These are phyloP conservation scores for Alternaria hordeiaustralica DNA, from an alignment of 2,329 filamentous ascomycete genomes.

Conservation along the genomic window DNA sequence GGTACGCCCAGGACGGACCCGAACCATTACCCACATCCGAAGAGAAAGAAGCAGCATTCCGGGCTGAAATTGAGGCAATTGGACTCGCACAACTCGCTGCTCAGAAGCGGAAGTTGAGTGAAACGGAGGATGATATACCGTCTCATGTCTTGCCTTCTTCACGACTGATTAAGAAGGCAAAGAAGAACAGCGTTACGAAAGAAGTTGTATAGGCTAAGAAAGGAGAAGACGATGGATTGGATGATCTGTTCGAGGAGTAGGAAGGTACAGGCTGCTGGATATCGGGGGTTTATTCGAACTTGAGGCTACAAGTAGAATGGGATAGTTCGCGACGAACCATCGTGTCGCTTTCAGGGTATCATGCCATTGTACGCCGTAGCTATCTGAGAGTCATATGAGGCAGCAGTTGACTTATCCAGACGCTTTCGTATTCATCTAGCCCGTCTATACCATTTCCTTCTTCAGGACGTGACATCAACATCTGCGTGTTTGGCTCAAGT, in stretches of 20 bases:
- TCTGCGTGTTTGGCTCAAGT: neutral
- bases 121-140: neutral
- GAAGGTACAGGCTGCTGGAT: neutral
- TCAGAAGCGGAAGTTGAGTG: neutral
- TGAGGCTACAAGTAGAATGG: neutral
- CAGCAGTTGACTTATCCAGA: neutral
- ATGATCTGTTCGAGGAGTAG: neutral
- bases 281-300: neutral
- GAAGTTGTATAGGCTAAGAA: neutral
- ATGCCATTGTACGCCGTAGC: neutral
- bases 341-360: rapidly evolving
- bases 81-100: neutral
- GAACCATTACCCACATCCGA: neutral
- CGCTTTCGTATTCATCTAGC: neutral
- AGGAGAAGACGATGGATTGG: neutral
- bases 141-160: neutral
- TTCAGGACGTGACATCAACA: neutral
- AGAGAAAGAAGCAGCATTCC: neutral
- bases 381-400: neutral
- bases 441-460: neutral
- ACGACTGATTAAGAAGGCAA: neutral
- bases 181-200: neutral
- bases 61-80: neutral
- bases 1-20: neutral
- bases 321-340: neutral